Conservation (phyloP, 495 filamentous ascomycete species). For the Xylaria curta region DNA sequence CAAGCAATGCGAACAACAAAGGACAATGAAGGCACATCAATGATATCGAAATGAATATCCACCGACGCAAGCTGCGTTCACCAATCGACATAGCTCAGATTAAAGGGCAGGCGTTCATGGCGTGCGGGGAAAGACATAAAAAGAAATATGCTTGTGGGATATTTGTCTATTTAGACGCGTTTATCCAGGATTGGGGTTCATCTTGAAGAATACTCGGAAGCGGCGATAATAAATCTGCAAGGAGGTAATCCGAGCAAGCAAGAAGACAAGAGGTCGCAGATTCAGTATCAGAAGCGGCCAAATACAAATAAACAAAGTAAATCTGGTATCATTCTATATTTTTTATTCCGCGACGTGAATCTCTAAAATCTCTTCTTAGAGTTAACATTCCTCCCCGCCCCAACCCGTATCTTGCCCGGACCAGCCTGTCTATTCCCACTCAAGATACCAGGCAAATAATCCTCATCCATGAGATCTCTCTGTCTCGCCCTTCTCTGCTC, state of each 20-base stretch:
- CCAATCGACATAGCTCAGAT: background rate
- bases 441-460: constrained; percentile 87
- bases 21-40: background rate
- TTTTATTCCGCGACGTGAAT: background rate
- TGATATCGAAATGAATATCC: background rate
- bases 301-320: background rate
- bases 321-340: constrained; percentile 27
- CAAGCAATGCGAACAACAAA: background rate
- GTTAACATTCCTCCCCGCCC: constrained; percentile 87
- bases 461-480: constrained; percentile 91
- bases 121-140: constrained; percentile 1
- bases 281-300: too few relatives aligned
- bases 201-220: background rate
- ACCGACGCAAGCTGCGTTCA: background rate
- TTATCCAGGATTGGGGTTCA: background rate
- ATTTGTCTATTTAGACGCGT: background rate
- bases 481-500: constrained; percentile 70
- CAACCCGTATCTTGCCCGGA: constrained; percentile 75
- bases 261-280: background rate
- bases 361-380: constrained; percentile 65
- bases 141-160: background rate
- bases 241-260: background rate
- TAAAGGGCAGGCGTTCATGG: constrained; percentile 23
- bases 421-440: constrained; percentile 71
- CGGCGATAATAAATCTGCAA: background rate